Conservation (phyloP, 306 rosid genomes). For the Prunus mume region DNA sequence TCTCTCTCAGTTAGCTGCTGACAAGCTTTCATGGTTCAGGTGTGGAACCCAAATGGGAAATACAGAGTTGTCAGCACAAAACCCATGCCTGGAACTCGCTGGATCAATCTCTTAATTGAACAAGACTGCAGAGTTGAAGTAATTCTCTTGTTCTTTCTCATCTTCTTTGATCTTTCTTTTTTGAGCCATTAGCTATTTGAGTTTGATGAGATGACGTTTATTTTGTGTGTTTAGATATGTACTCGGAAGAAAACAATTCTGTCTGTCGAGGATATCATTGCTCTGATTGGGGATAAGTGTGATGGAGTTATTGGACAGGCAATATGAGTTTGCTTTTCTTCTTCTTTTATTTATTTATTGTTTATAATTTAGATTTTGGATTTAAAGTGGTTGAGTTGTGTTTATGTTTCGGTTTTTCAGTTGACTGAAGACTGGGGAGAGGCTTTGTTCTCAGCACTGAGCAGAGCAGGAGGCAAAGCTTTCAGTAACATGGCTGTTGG, state of each 20-base stretch:
- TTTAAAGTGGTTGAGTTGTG: conserved; percentile 10
- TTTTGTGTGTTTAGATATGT: conserved; percentile 54
- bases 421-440: conserved; percentile 99
- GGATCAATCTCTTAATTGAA: conserved; percentile 89
- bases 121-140: conserved; percentile 95
- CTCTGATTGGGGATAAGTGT: conserved; percentile 86
- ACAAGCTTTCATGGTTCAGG: conserved; percentile 65
- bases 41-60: conserved; percentile 93
- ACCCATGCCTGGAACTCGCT: conserved; percentile 98
- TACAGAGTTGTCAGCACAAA: conserved; percentile 97
- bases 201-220: conserved; percentile 5
- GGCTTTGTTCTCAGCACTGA: conserved; percentile 84
- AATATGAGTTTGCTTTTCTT: neutral
- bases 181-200: neutral
- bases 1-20: neutral
- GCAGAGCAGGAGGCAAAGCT: conserved; percentile 95
- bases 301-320: conserved; percentile 99
- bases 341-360: neutral
- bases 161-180: neutral
- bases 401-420: conserved; percentile 38
- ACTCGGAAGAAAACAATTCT: conserved; percentile 91
- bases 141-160: conserved; percentile 15
- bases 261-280: conserved; percentile 87
- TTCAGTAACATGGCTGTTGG: conserved; percentile 99
- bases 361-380: neutral